Evolutionary conservation across 1,139 yeast species (phyloP), one percentile per base, ranked within the genome.

Genomic region (Kodamaea derodonti): DNA sequence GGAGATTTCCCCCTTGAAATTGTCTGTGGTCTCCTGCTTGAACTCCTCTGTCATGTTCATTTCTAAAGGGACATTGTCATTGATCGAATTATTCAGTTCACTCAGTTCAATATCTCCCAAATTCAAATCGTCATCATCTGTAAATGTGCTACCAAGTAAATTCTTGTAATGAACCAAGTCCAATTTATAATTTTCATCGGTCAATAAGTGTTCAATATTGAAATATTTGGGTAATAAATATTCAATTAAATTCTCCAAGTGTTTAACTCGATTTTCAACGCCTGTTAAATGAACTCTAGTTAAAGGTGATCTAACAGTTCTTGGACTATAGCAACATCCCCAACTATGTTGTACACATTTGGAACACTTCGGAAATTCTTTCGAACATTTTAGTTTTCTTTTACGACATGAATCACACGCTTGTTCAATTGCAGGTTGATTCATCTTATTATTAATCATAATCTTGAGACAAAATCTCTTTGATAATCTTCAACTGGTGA

Each of bases 261-360:
- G 68, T 34, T 67, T 61, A 12, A 80, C 80, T 41, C 80, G 65
- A 39, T 69, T 74, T 56, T 86, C 95, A 28, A 86, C 88, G 36
- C 75, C 75, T 9, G 95, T 85, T 44, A 86, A 64, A 60, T 83
- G 84, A 14, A 84, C 87, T 47, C 96, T 66, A 0, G 95, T 86
- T 41, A 86, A 63, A 0, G 95, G 95, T 6, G 90, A 79, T 39
- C 95, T 64, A 22, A 83, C 81, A 2, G 83, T 74, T 42, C 84
- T 67, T 11, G 96, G 95, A 18, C 85, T 78, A 55, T 86, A 86
- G 4, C 75, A 62, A 57, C 96, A 86, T 31, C 73, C 72, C 84
- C 95, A 81, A 28, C 72, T 68, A 52, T 84, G 87, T 37, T 75
- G 78, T 13, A 70, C 59, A 60, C 96, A 86, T 53, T 85, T 85